Percentiles rank a stretch among this genome's conserved stretches.
phyloP scores from a whole-genome alignment of 345 rosid genomes.

The Pelargonium nanum region DNA sequence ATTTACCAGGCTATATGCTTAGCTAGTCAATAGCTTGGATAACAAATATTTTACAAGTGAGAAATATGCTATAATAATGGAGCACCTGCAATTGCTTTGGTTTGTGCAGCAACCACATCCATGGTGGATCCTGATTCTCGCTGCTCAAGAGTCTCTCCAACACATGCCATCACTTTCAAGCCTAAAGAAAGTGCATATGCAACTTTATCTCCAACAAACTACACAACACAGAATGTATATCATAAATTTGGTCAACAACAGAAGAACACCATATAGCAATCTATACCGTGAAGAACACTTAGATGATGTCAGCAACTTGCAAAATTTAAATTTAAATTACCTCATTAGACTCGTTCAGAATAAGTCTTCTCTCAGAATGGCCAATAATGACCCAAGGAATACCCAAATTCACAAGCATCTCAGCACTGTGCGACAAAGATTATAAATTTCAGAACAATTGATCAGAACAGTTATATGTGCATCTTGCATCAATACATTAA shows the following conservation, averaged over 20 bases:
- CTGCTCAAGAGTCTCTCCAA: constrained; percentile 72
- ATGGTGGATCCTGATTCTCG: constrained; percentile 64
- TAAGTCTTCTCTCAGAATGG: constrained; percentile 57
- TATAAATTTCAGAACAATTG: not conserved
- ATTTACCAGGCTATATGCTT: not conserved
- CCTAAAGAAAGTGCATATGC: constrained; percentile 54
- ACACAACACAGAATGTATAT: constrained; percentile 11
- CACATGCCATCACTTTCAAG: constrained; percentile 61
- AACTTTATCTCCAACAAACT: constrained; percentile 66
- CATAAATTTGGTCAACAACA: not conserved
- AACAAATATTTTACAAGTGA: not conserved
- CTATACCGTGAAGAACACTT: not conserved
- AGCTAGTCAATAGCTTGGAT: not conserved
- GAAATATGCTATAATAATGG: not conserved
- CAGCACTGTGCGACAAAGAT: constrained; percentile 30
- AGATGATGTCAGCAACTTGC: not conserved
- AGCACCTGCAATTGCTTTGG: constrained; percentile 64
- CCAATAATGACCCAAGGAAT: constrained; percentile 68
- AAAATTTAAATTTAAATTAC: constrained; percentile 12
- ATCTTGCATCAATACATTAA: too few species aligned
- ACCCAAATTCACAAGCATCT: constrained; percentile 51
- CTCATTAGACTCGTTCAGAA: constrained; percentile 44
- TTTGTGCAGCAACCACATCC: constrained; percentile 58
- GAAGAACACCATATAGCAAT: not conserved
- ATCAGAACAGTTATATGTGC: not conserved